Evolutionary conservation across 1,284 basidiomycete genomes (phyloP), one percentile per base, ranked within the genome.

Genomic region (Ustilago trichophora): DNA sequence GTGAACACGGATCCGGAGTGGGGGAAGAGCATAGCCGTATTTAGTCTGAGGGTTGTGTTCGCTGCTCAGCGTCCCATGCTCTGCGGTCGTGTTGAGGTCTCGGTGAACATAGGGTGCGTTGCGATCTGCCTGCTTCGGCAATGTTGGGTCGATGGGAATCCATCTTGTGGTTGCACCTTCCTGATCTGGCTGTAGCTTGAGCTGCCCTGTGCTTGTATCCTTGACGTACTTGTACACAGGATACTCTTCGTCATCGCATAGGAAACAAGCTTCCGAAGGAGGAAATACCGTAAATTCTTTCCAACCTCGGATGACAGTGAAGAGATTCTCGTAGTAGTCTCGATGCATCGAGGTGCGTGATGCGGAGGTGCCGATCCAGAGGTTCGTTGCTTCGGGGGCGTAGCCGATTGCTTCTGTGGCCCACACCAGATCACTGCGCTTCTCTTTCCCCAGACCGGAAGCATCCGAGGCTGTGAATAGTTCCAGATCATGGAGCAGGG

Each of bases 241-340:
- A 22, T 52, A 64, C 26, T 70, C 60, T 18, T 52, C 45, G 33
- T 70, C 68, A 19, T 76, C 76, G 50, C 66, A 68, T 12, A 78
- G 46, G 35, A 73, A 77, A 47, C 53, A 54, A 12, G 32, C 60
- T 47, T 76, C 76, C 6, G 40, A 42, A 1, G 76, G 76, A 10
- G 76, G 72, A 29, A 45, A 72, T 3, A 78, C 48, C n/a, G 73
- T 77, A 42, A 78, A 78, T 15, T 58, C 63, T 53, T 78, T 77
- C 25, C 36, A 57, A 15, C 75, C 75, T 27, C 71, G 63, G 1
- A 78, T 42, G 16, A 74, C 73, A 1, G 59, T 60, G 54, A 78
- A 78, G 21, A 78, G 68, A 34, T 78, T 78, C 57, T 78, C 76
- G 57, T 77, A 78, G 43, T 74, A 69, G 43, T 78, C 76, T 11